Evolutionary conservation across 192 early-diverging fungal species (phyloP).

Genomic region (Coemansia sp.): DNA sequence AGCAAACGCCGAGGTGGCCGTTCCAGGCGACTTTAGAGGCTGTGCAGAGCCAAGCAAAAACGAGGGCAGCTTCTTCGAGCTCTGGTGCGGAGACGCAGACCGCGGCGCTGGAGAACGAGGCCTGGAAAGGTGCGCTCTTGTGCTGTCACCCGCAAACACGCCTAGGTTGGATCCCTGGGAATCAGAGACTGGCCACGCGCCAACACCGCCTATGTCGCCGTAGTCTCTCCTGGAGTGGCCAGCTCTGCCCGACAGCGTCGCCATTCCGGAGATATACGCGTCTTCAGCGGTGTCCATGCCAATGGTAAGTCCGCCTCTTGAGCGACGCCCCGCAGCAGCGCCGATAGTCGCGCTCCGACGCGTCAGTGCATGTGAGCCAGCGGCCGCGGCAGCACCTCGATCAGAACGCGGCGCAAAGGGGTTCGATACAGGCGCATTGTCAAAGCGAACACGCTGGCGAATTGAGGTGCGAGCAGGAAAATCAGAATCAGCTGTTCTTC

Average conservation of each 20-base stretch:
- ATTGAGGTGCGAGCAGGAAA: conserved; percentile 36
- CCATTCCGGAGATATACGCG: background rate
- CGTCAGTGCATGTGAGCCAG: conserved; percentile 21
- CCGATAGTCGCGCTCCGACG: conserved; percentile 29
- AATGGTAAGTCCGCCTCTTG: background rate
- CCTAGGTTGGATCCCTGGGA: background rate
- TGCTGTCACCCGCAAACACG: conserved; percentile 1
- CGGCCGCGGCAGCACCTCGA: conserved; percentile 17
- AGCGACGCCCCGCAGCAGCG: conserved; percentile 2
- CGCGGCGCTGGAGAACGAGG: conserved; percentile 46
- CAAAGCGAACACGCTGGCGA: conserved; percentile 22
- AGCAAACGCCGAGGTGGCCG: conserved; percentile 5
- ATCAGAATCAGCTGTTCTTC: conserved; percentile 6
- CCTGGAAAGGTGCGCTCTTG: conserved; percentile 29
- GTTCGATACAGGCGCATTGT: conserved; percentile 23
- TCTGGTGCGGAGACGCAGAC: conserved; percentile 46
- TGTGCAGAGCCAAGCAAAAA: conserved; percentile 45
- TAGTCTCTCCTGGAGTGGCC: background rate
- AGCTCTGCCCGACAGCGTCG: background rate
- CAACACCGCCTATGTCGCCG: conserved; percentile 24
- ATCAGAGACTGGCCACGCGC: conserved; percentile 29
- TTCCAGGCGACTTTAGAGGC: conserved; percentile 25
- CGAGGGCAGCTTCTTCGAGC: conserved; percentile 44
- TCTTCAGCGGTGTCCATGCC: background rate
- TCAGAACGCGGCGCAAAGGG: conserved; percentile 51